Conservation (phyloP, 2,329 filamentous ascomycete genomes). For the Scedosporium aurantiacum region DNA sequence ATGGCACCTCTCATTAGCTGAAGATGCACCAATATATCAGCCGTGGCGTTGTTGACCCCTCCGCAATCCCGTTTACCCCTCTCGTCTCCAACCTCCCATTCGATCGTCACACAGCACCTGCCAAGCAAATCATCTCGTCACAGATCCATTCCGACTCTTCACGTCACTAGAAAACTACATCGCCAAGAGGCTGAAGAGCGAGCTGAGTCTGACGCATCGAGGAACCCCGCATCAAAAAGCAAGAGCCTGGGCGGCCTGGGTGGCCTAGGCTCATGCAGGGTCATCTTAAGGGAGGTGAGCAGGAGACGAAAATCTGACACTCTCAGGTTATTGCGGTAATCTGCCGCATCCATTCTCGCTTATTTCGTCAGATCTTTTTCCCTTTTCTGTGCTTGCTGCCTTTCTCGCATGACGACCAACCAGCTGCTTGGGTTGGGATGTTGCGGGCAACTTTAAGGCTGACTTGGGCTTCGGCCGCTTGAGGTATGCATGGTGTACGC, state of each 20-base stretch:
- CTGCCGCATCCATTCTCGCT: too few relatives aligned
- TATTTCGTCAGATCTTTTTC: too few relatives aligned
- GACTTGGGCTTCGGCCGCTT: background rate
- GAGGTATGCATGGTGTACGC: background rate
- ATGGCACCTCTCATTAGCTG: background rate
- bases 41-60: background rate
- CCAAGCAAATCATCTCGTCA: background rate
- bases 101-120: background rate
- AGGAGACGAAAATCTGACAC: background rate
- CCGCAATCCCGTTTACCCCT: background rate
- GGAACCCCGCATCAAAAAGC: background rate
- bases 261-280: background rate
- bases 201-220: background rate
- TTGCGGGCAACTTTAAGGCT: background rate
- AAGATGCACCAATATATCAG: background rate
- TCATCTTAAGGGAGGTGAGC: background rate
- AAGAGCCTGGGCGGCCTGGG: background rate
- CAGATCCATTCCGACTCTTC: background rate
- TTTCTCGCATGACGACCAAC: too few relatives aligned
- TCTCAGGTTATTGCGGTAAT: too few relatives aligned
- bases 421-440: too few relatives aligned
- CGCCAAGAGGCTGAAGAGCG: background rate
- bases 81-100: background rate
- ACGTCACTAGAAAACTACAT: background rate
- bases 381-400: too few relatives aligned